phyloP scores from a whole-genome alignment of 768 basidiomycete genomes.

The Hygrophoropsis aurantiaca region DNA sequence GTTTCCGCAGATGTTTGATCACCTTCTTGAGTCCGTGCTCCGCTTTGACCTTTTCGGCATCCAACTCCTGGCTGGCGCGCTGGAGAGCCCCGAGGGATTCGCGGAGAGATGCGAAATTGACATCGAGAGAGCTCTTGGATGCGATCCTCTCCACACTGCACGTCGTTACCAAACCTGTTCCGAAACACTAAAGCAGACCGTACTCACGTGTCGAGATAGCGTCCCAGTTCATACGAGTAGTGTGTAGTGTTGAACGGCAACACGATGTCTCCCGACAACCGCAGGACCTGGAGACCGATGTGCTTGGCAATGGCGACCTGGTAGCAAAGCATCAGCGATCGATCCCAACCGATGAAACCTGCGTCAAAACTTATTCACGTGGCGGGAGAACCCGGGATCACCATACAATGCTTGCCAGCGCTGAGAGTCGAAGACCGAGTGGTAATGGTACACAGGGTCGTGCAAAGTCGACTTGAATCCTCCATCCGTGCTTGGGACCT shows the following conservation, averaged over 20 bases:
- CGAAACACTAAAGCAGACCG: not conserved
- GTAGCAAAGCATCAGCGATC: not conserved
- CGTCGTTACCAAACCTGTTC: too few relatives aligned
- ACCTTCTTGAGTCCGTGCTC: slow-evolving; percentile 48
- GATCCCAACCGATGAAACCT: not conserved
- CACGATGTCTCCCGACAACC: slow-evolving; percentile 52
- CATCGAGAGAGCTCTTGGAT: slow-evolving; percentile 19
- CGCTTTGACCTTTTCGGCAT: slow-evolving; percentile 56
- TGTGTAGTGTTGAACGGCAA: slow-evolving; percentile 71
- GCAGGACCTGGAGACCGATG: slow-evolving; percentile 53
- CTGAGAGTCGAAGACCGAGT: slow-evolving; percentile 58
- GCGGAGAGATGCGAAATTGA: slow-evolving; percentile 44
- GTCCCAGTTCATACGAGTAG: slow-evolving; percentile 53
- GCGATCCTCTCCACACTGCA: slow-evolving; percentile 30
- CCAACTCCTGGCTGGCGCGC: slow-evolving; percentile 50
- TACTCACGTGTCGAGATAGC: slow-evolving; percentile 52
- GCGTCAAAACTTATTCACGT: slow-evolving; percentile 39
- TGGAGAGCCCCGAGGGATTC: slow-evolving; percentile 46
- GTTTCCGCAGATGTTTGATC: slow-evolving; percentile 37
- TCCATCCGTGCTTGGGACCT: slow-evolving; percentile 31
- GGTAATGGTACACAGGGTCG: slow-evolving; percentile 61
- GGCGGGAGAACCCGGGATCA: slow-evolving; percentile 62
- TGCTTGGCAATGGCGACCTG: slow-evolving; percentile 61
- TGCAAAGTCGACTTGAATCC: slow-evolving; percentile 36
- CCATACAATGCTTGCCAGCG: slow-evolving; percentile 61